A percentile compares a stretch with the other conserved stretches of the same genome.
Conservation (phyloP, 306 rosid genomes). For the Oemleria cerasiformis region DNA sequence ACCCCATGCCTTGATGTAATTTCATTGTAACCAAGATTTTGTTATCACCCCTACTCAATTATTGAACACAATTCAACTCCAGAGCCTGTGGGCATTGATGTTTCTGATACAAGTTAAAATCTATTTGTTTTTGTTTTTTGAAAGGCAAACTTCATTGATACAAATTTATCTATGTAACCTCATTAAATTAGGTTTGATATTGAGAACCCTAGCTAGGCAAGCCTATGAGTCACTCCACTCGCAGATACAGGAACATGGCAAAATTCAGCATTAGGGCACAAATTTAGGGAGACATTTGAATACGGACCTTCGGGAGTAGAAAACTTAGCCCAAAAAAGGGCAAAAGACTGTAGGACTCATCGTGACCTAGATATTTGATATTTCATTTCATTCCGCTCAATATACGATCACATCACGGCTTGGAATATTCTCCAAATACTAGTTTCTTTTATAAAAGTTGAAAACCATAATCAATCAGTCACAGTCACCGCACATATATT, state of each 20-base stretch:
- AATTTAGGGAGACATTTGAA: neutral
- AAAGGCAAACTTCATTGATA: too few relatives aligned
- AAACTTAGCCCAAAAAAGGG: too few relatives aligned
- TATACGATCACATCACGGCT: neutral
- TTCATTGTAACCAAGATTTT: neutral
- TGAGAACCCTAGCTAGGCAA: too few relatives aligned
- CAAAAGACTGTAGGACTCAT: too few relatives aligned
- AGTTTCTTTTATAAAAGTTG: neutral
- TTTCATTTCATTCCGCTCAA: neutral
- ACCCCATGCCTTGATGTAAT: neutral
- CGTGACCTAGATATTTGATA: neutral
- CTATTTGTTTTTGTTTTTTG: too few relatives aligned
- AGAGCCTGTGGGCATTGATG: too few relatives aligned
- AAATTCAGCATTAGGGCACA: neutral
- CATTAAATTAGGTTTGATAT: too few relatives aligned
- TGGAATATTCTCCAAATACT: neutral
- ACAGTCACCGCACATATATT: neutral
- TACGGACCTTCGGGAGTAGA: neutral
- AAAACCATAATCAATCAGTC: slow-evolving; percentile 3
- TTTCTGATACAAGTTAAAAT: too few relatives aligned
- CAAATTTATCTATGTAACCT: too few relatives aligned
- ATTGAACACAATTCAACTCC: too few relatives aligned
- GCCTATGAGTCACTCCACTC: too few relatives aligned
- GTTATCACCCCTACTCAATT: too few relatives aligned
- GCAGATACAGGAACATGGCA: neutral